phyloP scores from a whole-genome alignment of 192 early-diverging fungal genomes.

The Phycomyces nitens region DNA sequence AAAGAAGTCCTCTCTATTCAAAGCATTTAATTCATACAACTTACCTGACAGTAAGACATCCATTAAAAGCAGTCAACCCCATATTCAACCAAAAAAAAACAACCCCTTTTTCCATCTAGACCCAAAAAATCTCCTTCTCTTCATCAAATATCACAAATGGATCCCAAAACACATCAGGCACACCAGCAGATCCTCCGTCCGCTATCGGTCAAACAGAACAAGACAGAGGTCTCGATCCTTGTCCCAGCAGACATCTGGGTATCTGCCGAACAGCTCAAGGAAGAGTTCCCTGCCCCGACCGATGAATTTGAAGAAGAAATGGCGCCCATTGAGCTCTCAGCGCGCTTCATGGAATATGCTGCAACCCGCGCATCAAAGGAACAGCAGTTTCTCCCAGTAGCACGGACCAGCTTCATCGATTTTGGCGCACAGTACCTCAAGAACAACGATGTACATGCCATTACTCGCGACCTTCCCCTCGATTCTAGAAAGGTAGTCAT shows the following conservation, averaged over 20 bases:
- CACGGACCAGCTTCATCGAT: constrained; percentile 67
- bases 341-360: constrained; percentile 67
- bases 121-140: too few species aligned
- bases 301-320: constrained; percentile 44
- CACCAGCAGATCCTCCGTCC: constrained; percentile 59
- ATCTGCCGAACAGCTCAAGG: constrained; percentile 79
- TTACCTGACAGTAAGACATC: too few species aligned
- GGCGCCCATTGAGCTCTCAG: constrained; percentile 68
- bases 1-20: too few species aligned
- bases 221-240: constrained; percentile 76
- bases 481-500: constrained; percentile 60
- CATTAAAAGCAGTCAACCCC: too few species aligned
- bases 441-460: constrained; percentile 82
- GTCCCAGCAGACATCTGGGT: constrained; percentile 86
- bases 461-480: constrained; percentile 50
- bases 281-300: constrained; percentile 56
- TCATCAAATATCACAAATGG: constrained; percentile 2
- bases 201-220: constrained; percentile 73
- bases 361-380: constrained; percentile 37
- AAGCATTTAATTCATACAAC: too few species aligned
- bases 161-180: constrained; percentile 20
- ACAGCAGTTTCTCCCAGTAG: constrained; percentile 66
- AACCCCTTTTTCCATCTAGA: too few species aligned
- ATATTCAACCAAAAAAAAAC: too few species aligned
- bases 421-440: constrained; percentile 71